phyloP scores from a whole-genome alignment of 164 flowering plant genomes.

The Liquidambar formosana region DNA sequence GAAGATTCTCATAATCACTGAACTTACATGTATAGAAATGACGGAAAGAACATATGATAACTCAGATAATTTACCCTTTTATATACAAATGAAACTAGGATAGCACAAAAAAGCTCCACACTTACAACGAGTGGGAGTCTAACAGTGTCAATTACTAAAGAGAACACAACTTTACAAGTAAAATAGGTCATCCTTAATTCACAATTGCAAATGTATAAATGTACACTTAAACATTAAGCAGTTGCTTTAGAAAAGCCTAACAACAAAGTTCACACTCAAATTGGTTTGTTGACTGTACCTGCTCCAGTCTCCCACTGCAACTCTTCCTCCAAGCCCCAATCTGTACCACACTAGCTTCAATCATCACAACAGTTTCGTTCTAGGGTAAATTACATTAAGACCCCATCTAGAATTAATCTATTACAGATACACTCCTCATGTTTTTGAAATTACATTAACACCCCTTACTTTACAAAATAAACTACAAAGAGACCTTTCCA shows the following conservation, averaged over 20 bases:
- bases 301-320: slow-evolving; percentile 76
- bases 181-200: not conserved
- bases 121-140: not conserved
- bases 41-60: too few species aligned
- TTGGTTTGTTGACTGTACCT: slow-evolving; percentile 33
- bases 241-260: not conserved
- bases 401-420: too few species aligned
- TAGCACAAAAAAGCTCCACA: not conserved
- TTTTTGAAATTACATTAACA: too few species aligned
- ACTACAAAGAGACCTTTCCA: too few species aligned
- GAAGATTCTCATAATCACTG: too few species aligned
- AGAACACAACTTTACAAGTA: not conserved
- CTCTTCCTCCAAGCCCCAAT: slow-evolving; percentile 78
- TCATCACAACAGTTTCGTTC: slow-evolving; percentile 1
- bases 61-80: too few species aligned
- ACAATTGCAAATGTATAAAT: too few species aligned
- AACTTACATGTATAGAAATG: too few species aligned
- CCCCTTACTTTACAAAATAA: too few species aligned
- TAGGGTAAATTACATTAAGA: not conserved
- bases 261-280: not conserved
- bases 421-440: too few species aligned
- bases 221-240: not conserved
- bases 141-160: not conserved
- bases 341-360: slow-evolving; percentile 82
- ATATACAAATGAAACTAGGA: too few species aligned